Conservation (phyloP, 2,329 filamentous ascomycete genomes). For the Rhynchosporium secalis region DNA sequence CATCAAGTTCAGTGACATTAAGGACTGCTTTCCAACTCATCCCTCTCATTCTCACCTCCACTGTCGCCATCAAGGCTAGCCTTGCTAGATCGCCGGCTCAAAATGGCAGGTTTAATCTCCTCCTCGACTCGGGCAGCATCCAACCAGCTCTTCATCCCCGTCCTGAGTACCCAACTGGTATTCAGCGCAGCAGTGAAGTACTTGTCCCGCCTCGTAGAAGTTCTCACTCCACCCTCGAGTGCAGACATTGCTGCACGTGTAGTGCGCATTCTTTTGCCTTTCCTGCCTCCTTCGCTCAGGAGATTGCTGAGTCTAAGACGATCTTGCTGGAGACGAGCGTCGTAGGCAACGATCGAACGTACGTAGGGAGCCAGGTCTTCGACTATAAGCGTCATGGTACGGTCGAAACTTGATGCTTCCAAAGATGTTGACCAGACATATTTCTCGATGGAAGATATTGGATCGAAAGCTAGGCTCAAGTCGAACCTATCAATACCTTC, state of each 20-base stretch:
- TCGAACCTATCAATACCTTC: constrained; percentile 50
- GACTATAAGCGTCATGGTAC: constrained; percentile 63
- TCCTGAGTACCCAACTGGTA: constrained; percentile 62
- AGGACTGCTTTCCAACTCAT: neutral
- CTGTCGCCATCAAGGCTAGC: constrained; percentile 6
- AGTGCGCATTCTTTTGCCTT: constrained; percentile 61
- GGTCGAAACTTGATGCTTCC: constrained; percentile 75
- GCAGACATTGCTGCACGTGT: constrained; percentile 76
- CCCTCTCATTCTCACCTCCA: neutral
- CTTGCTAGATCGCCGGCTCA: constrained; percentile 19
- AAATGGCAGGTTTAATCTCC: neutral
- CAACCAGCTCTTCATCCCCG: constrained; percentile 46
- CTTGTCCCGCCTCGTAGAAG: constrained; percentile 65
- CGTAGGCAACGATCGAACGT: constrained; percentile 78
- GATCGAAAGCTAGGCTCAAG: constrained; percentile 60
- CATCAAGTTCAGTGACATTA: neutral
- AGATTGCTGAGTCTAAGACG: constrained; percentile 63
- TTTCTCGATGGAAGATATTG: constrained; percentile 55
- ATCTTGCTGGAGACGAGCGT: constrained; percentile 68
- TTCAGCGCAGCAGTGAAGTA: constrained; percentile 69
- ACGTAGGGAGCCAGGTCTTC: constrained; percentile 87
- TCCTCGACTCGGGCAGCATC: constrained; percentile 25
- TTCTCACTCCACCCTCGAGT: constrained; percentile 70
- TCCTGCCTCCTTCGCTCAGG: constrained; percentile 58
- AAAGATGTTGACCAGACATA: constrained; percentile 45